Evolutionary conservation across 2,329 filamentous ascomycete genomes (phyloP), one percentile per base, ranked within the genome.

Genomic region (Colletotrichum plurivorum): DNA sequence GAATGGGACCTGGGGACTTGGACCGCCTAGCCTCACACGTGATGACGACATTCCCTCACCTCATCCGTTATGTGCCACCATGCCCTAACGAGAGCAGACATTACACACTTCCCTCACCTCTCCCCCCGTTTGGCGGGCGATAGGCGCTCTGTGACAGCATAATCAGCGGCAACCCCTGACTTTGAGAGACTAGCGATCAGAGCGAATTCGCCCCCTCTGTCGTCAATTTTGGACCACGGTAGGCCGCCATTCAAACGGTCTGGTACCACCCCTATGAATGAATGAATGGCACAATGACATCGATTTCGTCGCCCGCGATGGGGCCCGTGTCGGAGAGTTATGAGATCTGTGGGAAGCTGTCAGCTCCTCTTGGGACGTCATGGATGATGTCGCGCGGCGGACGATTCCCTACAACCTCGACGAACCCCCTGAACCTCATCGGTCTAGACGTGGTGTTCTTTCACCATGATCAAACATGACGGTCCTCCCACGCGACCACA

Each of bases 41-140:
- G 63, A 70, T 70, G 67, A 70, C 67, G 67, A 60, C 67, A 70
- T 70, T 64, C 67, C 67, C 48, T 69, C 67, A 61, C 22, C 51
- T 61, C 67, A 55, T 20, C 22, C 43, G 41, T 43, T 15, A 43
- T 43, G 41, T 57, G 66, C 55, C 49, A 57, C 66, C 62, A 66
- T 58, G 31, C 61, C 61, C 49, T 49, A 69, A 55, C 27, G 27
- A 31, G 27, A 31, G 27, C 18, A 45, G 55, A 53, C 55, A 46
- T 5, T 54, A 64, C n/a, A 52, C 61, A 43, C 45, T 53, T 20
- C 43, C 22, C 61, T 55, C 48, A 59, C 46, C 43, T 53, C 16
- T 43, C 54, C 45, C 51, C 45, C 25, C 3, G 25, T 43, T 43
- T 20, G 49, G 43, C 45, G 39, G 45, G 9, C 27, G 53, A 65